These are phyloP conservation scores for Camillea tinctor DNA, from an alignment of 2,329 filamentous ascomycete genomes.

Conservation along the genomic window DNA sequence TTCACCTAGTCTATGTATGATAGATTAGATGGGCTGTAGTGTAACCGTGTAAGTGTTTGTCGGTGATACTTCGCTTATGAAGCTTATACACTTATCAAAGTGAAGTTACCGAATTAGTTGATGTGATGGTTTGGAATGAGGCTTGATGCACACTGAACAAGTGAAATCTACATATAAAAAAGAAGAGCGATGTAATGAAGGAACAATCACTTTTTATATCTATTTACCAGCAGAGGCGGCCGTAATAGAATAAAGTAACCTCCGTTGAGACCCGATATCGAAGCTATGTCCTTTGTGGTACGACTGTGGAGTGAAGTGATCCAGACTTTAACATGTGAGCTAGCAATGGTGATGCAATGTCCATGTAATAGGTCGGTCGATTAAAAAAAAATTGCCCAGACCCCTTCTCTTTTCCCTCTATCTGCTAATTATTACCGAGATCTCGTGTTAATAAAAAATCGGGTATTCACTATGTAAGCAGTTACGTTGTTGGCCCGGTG, in stretches of 20 bases:
- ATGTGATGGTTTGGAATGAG: not conserved
- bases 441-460: too few species aligned
- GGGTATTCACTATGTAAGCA: not conserved
- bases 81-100: not conserved
- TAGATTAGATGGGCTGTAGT: not conserved
- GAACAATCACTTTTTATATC: not conserved
- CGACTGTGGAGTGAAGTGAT: not conserved
- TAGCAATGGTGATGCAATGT: not conserved
- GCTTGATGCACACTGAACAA: not conserved
- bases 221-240: too few species aligned
- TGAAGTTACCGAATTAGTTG: too few species aligned
- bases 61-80: too few species aligned
- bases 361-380: not conserved
- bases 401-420: not conserved
- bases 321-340: not conserved
- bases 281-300: not conserved
- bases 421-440: not conserved
- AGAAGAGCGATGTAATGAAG: not conserved
- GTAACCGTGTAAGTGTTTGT: not conserved
- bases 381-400: not conserved
- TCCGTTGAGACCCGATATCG: slow-evolving; percentile 1
- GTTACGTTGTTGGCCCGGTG: not conserved
- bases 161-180: too few species aligned
- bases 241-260: not conserved
- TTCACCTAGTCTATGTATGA: not conserved